Base-by-base conservation (phyloP, 73 alveolate species). In the Tetrahymena malaccensis region DNA sequence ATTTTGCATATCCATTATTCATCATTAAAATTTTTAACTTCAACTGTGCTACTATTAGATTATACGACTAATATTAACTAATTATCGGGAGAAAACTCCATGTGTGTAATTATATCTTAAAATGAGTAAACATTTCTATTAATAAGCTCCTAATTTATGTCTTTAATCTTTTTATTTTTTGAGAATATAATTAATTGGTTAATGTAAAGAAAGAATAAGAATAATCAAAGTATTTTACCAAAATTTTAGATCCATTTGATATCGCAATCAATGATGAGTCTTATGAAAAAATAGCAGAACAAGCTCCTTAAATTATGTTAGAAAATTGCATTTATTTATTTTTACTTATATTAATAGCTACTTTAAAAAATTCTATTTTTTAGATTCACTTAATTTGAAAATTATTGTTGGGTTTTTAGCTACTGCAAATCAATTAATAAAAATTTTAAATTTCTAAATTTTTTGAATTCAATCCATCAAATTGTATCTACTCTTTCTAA, bases 61-160 rank as follows among this genome's bases (percentile, higher is more conserved):
- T 95, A 93, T 58, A 96, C 97, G 44, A 97, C 97, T 85, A 98
- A 83, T 11, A 98, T 96, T 33, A 96, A 96, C 93, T 97, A 94
- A 43, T 97, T 96, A 96, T 98, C 99, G 55, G 99, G 99, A 16
- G 99, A 98, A 99, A 99, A 98, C 93, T 95, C 96, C 85, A 98
- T 95, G 84, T 96, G 93, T 44, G 98, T 95, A 25, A 98, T 96
- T 55, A 96, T 96, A 94, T 98, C 99, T 57, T 97, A 70, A n/a
- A 70, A 70, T 27, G 89, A 70, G 89, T 70, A 70, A 70, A 70
- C 89, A 70, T 70, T 70, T 70, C 98, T 84, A 93, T 34, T 38
- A 43, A 34, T 55, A 22, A 94, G 31, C 35, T 40, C 93, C 34
- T 34, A 22, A 94, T 34, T 38, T 25, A 25, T 93, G 40, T 43